Evolutionary conservation across 208 protist species (phyloP).

Genomic region (Leishmania aethiopica): DNA sequence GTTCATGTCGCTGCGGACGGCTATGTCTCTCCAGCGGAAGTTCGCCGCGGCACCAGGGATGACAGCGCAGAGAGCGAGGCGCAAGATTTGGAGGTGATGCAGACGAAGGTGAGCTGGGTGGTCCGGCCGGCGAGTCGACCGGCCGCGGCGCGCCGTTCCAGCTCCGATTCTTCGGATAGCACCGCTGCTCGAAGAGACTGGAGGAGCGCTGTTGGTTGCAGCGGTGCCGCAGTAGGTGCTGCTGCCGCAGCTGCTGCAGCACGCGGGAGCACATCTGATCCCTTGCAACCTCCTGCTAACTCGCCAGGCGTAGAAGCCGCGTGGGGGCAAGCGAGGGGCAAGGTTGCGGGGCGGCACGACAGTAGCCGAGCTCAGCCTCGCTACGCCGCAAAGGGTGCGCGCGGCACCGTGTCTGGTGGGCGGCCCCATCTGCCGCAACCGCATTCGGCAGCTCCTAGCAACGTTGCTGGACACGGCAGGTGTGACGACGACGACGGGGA

Average conservation of each 20-base stretch:
- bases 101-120: slow-evolving; percentile 65
- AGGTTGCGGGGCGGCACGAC: neutral
- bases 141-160: neutral
- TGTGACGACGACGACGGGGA: neutral
- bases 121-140: slow-evolving; percentile 15
- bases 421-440: neutral
- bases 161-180: slow-evolving; percentile 3
- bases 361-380: neutral
- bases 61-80: slow-evolving; percentile 6
- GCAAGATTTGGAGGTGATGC: slow-evolving; percentile 65
- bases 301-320: neutral
- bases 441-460: too few relatives aligned
- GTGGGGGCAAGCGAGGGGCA: neutral
- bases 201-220: neutral
- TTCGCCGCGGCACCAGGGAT: slow-evolving; percentile 17
- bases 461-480: neutral
- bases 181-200: neutral
- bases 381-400: neutral
- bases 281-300: neutral
- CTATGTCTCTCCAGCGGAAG: slow-evolving; percentile 29
- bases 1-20: slow-evolving; percentile 27
- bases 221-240: neutral
- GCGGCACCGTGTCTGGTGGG: neutral
- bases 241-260: neutral
- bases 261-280: neutral